Evolutionary conservation across 371 early-diverging fungal species (phyloP).

Genomic region (Mortierella sp.): DNA sequence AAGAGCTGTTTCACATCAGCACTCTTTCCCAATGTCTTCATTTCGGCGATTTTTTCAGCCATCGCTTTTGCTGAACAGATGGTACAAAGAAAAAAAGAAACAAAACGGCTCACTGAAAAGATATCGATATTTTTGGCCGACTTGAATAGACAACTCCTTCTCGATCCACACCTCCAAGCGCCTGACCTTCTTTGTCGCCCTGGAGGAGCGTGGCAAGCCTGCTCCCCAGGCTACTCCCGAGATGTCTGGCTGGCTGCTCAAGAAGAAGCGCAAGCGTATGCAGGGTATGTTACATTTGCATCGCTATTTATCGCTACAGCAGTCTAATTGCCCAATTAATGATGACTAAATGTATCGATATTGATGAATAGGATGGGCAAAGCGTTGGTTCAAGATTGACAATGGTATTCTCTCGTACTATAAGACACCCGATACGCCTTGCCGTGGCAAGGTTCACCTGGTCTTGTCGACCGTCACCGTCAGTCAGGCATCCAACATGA

Average conservation of each 20-base stretch:
- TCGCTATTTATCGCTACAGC: background rate
- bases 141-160: constrained; percentile 87
- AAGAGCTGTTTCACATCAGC: background rate
- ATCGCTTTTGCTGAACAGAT: background rate
- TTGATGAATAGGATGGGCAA: constrained; percentile 79
- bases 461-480: constrained; percentile 78
- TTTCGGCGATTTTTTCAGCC: constrained; percentile 8
- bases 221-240: constrained; percentile 57
- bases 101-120: background rate
- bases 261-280: constrained; percentile 92
- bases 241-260: constrained; percentile 83
- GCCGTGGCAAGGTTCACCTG: constrained; percentile 85
- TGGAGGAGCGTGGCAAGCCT: constrained; percentile 61
- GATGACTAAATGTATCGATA: background rate
- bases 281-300: constrained; percentile 67
- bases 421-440: constrained; percentile 71
- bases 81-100: background rate
- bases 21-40: background rate
- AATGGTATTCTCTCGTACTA: constrained; percentile 79
- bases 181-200: constrained; percentile 89
- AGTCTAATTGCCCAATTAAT: background rate
- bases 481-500: constrained; percentile 73
- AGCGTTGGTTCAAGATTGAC: constrained; percentile 81
- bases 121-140: background rate
- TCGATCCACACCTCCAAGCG: constrained; percentile 94